Evolutionary conservation across 495 filamentous ascomycete genomes (phyloP).

Genomic region (Trichoderma asperelloides): DNA sequence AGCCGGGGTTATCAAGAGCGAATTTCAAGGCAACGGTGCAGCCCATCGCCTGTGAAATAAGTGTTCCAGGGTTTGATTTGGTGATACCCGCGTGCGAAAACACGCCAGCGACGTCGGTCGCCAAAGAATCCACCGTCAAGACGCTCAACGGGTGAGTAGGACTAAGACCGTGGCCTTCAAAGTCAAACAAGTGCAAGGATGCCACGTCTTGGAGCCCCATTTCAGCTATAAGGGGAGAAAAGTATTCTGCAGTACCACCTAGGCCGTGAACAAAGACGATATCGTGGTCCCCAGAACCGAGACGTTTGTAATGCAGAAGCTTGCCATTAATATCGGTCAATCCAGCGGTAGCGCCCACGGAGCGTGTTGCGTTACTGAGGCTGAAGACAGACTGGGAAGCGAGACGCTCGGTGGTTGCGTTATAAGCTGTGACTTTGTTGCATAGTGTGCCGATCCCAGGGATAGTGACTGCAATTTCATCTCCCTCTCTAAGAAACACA

Average conservation of each 20-base stretch:
- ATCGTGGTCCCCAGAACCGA: conserved; percentile 19
- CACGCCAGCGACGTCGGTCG: conserved; percentile 34
- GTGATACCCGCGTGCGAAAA: conserved; percentile 19
- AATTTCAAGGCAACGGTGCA: conserved; percentile 21
- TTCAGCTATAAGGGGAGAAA: conserved; percentile 27
- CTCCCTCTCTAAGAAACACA: conserved; percentile 36
- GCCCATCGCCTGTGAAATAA: conserved; percentile 34
- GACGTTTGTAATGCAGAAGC: conserved; percentile 27
- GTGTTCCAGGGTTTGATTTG: conserved; percentile 31
- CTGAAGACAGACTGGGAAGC: conserved; percentile 18
- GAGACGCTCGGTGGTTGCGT: conserved; percentile 17
- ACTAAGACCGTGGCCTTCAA: conserved; percentile 47
- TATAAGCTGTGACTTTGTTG: conserved; percentile 31
- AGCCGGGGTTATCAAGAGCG: conserved; percentile 25
- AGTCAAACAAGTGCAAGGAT: conserved; percentile 35
- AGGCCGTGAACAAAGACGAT: conserved; percentile 36
- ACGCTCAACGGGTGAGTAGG: conserved; percentile 33
- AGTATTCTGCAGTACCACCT: not conserved
- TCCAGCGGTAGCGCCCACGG: conserved; percentile 20
- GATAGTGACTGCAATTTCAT: conserved; percentile 31
- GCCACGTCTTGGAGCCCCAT: conserved; percentile 18
- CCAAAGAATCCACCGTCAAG: conserved; percentile 33
- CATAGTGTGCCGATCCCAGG: conserved; percentile 36
- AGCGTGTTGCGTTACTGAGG: conserved; percentile 21
- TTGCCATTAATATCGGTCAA: conserved; percentile 38